Conservation (phyloP, 2,329 filamentous ascomycete genomes). For the Neofusicoccum sp. region DNA sequence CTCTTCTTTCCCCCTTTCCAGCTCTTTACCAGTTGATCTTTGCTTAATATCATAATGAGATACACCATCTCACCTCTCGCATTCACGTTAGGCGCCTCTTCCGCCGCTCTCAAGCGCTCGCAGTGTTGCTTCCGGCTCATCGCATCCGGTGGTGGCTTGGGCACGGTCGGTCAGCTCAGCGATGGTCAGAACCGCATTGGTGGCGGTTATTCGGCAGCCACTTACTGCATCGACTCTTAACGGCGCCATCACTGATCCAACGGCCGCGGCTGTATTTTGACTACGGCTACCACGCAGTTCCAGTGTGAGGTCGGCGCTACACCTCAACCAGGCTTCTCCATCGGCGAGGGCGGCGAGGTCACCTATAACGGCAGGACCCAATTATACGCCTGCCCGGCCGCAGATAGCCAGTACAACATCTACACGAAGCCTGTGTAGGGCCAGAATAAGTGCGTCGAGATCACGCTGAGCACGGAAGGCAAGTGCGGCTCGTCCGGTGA, state of each 20-base stretch:
- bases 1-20: background rate
- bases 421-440: constrained; percentile 49
- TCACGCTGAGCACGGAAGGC: constrained; percentile 44
- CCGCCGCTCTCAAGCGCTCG: constrained; percentile 22
- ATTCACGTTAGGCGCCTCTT: constrained; percentile 28
- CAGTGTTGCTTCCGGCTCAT: constrained; percentile 56
- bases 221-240: constrained; percentile 57
- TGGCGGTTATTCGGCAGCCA: constrained; percentile 49
- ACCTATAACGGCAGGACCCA: constrained; percentile 53
- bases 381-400: constrained; percentile 66
- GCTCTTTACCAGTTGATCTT: background rate
- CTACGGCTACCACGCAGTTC: constrained; percentile 60
- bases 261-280: constrained; percentile 65
- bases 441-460: constrained; percentile 53
- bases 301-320: constrained; percentile 62
- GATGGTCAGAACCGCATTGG: constrained; percentile 66
- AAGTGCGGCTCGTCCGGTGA: constrained; percentile 36
- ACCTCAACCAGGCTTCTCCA: constrained; percentile 58
- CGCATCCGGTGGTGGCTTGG: constrained; percentile 52
- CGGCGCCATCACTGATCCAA: constrained; percentile 56
- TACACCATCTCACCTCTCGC: constrained; percentile 25
- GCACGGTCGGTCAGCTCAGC: constrained; percentile 61
- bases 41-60: constrained; percentile 26
- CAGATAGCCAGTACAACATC: constrained; percentile 59
- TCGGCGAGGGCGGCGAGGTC: constrained; percentile 57